These are phyloP conservation scores for Lodderomyces metapsilosis DNA, from an alignment of 1,139 yeast species.

Conservation along the genomic window DNA sequence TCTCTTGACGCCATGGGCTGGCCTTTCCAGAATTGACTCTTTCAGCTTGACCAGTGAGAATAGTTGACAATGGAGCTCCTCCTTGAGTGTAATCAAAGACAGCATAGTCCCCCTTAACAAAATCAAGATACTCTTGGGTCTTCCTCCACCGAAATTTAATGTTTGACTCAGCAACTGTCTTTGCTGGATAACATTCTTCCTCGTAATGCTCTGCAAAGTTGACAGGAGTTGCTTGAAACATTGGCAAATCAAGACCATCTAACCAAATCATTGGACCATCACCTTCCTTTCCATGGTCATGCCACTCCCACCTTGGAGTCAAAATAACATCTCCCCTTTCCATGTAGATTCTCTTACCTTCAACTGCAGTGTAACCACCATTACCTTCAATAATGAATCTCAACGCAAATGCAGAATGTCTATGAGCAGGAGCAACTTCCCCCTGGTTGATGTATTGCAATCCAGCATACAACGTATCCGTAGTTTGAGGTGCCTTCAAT, in stretches of 20 bases:
- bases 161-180: conserved; percentile 1
- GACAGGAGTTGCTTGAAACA: neutral
- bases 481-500: neutral
- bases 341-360: conserved; percentile 1
- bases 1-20: neutral
- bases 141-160: neutral
- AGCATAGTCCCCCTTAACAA: neutral
- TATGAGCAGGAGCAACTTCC: conserved; percentile 1
- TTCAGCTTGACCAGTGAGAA: conserved; percentile 2
- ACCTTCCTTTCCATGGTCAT: conserved; percentile 2
- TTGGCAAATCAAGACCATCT: conserved; percentile 1
- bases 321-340: neutral
- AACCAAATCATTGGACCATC: conserved; percentile 3
- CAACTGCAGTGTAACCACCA: neutral
- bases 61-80: conserved; percentile 1
- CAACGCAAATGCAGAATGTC: conserved; percentile 1
- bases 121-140: neutral
- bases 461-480: conserved; percentile 1
- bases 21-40: neutral
- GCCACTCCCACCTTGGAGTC: conserved; percentile 2
- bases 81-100: neutral
- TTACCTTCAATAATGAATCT: conserved; percentile 1
- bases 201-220: conserved; percentile 1
- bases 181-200: neutral
- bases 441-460: neutral